Evolutionary conservation across 1,139 yeast genomes (phyloP), one percentile per base, ranked within the genome.

Genomic region (Saccharomyces pastorianus): DNA sequence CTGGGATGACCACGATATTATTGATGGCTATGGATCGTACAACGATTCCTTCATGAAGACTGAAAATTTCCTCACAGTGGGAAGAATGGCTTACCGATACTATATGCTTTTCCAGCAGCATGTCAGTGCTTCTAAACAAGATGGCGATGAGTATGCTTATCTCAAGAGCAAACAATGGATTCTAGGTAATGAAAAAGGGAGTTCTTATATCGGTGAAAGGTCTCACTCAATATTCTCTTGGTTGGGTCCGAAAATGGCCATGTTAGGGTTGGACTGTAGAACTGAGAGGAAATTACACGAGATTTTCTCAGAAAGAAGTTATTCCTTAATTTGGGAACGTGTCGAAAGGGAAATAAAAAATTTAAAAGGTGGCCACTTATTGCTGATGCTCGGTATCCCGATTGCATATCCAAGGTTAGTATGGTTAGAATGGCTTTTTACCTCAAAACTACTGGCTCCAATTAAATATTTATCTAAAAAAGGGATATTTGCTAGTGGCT

Each of bases 11-110:
- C 97, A 91, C 71, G 97, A 90, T 69, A 86, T 91, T 54, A 90
- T 93, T 61, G 99, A 91, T 67, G 99, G 98, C 2, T 93, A 83
- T 71, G 99, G 98, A 1, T 86, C 96, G 1, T 91, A 91, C 70
- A 76, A 77, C 50, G 88, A 88, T 59, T 58, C 71, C 1, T 88
- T 96, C 49, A 90, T 89, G 96, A 64, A 65, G 1, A 80, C 83
- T 32, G 82, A 82, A 0, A 79, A 88, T 23, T 88, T 91, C 68
- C 69, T 72, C 54, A 80, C 84, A 9, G 78, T 91, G 47, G 97
- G 97, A 7, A 78, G 79, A 57, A 73, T 81, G 20, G 96, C 97
- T 1, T 88, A 82, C 75, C 84, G 84, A 68, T 90, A 86, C 71
- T 91, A 93, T 69, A 80, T 90, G 88, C 72, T 93, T 38, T 91